phyloP scores from a whole-genome alignment of 2,329 filamentous ascomycete genomes.

The Reticulascus tulasneorum region DNA sequence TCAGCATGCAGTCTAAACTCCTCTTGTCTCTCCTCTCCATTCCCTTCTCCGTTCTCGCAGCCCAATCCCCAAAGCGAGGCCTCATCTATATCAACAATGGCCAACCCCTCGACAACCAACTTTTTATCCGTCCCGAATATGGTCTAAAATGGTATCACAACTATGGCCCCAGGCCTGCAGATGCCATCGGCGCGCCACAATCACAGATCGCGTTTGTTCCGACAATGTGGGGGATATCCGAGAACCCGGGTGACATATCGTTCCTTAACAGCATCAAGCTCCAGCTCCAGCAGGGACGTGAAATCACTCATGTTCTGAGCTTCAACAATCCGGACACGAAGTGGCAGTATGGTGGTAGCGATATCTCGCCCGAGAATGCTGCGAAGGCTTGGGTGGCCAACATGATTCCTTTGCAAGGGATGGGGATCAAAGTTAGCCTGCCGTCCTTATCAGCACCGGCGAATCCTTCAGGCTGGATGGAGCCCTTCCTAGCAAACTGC shows the following conservation, averaged over 20 bases:
- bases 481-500: conserved; percentile 37
- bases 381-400: conserved; percentile 31
- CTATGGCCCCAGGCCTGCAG: too few species aligned
- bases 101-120: too few species aligned
- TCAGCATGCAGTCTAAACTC: too few species aligned
- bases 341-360: conserved; percentile 32
- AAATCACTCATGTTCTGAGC: conserved; percentile 45
- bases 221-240: conserved; percentile 67
- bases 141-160: too few species aligned
- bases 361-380: conserved; percentile 32
- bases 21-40: too few species aligned
- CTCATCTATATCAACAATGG: too few species aligned
- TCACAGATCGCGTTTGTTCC: too few species aligned
- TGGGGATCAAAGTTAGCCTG: conserved; percentile 64
- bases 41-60: too few species aligned
- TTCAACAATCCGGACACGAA: conserved; percentile 40
- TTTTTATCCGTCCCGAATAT: too few species aligned
- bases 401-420: conserved; percentile 37
- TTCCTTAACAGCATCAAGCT: conserved; percentile 58
- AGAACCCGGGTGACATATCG: conserved; percentile 44
- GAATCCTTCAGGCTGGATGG: conserved; percentile 28
- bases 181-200: too few species aligned
- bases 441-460: conserved; percentile 39
- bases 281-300: conserved; percentile 49
- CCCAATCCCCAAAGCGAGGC: too few species aligned